Conservation (phyloP, 768 basidiomycete genomes). For the Boletus subcaerulescens region DNA sequence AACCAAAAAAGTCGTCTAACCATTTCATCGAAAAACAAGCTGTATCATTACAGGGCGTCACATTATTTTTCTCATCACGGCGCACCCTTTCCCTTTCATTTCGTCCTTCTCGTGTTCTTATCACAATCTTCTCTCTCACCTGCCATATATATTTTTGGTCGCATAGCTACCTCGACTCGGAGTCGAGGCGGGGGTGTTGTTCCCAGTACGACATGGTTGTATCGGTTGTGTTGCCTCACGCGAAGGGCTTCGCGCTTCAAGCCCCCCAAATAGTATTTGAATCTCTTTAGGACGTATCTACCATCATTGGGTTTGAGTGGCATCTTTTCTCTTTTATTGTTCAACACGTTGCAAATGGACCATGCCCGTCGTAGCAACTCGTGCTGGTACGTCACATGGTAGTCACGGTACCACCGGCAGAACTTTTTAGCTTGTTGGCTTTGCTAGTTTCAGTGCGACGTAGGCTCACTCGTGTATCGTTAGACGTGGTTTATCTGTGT, state of each 20-base stretch:
- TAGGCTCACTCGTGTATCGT: no score
- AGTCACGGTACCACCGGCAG: no score
- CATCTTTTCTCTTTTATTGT: not conserved
- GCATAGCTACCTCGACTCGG: constrained; percentile 22
- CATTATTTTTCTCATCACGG: constrained; percentile 5
- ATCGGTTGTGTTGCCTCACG: constrained; percentile 28
- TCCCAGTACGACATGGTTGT: constrained; percentile 19
- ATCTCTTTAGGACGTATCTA: not conserved
- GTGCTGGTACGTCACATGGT: no score
- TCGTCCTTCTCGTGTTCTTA: not conserved
- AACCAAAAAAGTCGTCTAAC: constrained; percentile 6
- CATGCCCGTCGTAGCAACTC: no score
- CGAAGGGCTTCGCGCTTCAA: constrained; percentile 52
- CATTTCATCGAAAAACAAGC: not conserved
- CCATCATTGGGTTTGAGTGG: not conserved
- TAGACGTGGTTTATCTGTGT: no score
- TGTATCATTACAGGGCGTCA: constrained; percentile 21
- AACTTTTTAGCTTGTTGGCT: no score
- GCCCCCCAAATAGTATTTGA: constrained; percentile 38
- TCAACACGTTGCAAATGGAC: no score
- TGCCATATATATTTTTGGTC: constrained; percentile 31
- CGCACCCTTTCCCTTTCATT: not conserved
- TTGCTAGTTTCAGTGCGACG: no score
- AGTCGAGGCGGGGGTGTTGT: constrained; percentile 8
- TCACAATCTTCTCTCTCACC: constrained; percentile 15